Evolutionary conservation across 306 rosid genomes (phyloP), one percentile per base, ranked within the genome.

Genomic region (Prunus mume): DNA sequence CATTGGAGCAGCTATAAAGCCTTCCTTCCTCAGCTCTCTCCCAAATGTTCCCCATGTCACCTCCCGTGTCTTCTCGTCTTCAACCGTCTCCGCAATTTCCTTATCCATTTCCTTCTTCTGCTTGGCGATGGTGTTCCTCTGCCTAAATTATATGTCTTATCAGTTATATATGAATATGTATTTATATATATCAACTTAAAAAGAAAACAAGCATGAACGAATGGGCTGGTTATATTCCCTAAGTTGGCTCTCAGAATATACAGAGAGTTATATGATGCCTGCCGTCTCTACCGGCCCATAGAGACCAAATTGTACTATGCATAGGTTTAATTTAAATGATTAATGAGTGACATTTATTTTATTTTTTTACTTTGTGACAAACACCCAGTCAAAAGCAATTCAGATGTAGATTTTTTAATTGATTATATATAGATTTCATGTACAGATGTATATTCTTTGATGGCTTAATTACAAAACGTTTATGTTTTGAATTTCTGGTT

Each of bases 1-100:
- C 84, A 81, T 81, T 12, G 84, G 84, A 32, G 69, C 56, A 28
- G 77, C 84, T 57, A 60, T 81, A 8, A 7, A 3, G 25, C 77
- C 65, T 45, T 62, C 60, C 77, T 61, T 64, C 77, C 55, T 81
- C 77, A 76, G 3, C 73, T 81, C 84, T 12, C 47, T 69, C 69
- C 18, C 30, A 34, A 78, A 72, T 58, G 52, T 50, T 9, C 65
- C 55, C 72, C 77, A 46, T 58, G 45, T 57, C 12, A 49, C n/a
- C 11, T n/a, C 60, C 79, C 79, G 50, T 56, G 51, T 47, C 69
- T 65, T 66, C 52, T 64, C 63, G n/a, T 8, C 60, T 12, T 72
- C 76, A 13, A 22, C 18, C 4, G 19, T 54, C 41, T 79, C 62
- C n/a, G 3, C 22, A 51, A 43, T 79, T 24, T 19, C 71, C 54